Evolutionary conservation across 2,329 filamentous ascomycete species (phyloP).

Genomic region (Myriosclerotinia curreyana): DNA sequence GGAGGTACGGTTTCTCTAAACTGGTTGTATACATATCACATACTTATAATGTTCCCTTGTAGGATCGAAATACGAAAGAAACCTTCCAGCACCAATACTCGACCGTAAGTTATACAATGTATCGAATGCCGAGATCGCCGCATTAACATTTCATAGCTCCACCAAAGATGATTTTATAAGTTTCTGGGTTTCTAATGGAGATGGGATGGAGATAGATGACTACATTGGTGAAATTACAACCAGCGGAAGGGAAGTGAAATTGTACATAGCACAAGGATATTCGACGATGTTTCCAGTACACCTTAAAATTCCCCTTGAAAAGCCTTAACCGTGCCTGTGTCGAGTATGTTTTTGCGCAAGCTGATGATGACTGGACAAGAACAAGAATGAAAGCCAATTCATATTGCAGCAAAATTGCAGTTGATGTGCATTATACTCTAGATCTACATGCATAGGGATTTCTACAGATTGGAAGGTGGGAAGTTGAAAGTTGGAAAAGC

Average conservation of each 20-base stretch:
- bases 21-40: background rate
- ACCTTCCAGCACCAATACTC: slow-evolving; percentile 74
- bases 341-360: background rate
- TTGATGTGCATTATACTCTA: background rate
- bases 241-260: background rate
- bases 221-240: background rate
- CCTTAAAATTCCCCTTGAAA: background rate
- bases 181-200: background rate
- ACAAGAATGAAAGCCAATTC: background rate
- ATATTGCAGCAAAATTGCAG: too few species aligned
- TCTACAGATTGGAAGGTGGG: background rate
- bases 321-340: background rate
- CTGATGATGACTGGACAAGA: background rate
- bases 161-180: slow-evolving; percentile 28
- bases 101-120: slow-evolving; percentile 62
- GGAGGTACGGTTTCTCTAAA: slow-evolving; percentile 62
- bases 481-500: background rate
- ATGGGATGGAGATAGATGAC: background rate
- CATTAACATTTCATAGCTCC: slow-evolving; percentile 31
- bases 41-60: slow-evolving; percentile 26
- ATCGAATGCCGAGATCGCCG: background rate
- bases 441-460: background rate
- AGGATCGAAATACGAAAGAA: slow-evolving; percentile 97
- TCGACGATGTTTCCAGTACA: background rate
- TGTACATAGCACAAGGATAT: slow-evolving; percentile 14